These are phyloP conservation scores for Spathaspora passalidarum DNA, from an alignment of 805 yeast species.

Conservation along the genomic window DNA sequence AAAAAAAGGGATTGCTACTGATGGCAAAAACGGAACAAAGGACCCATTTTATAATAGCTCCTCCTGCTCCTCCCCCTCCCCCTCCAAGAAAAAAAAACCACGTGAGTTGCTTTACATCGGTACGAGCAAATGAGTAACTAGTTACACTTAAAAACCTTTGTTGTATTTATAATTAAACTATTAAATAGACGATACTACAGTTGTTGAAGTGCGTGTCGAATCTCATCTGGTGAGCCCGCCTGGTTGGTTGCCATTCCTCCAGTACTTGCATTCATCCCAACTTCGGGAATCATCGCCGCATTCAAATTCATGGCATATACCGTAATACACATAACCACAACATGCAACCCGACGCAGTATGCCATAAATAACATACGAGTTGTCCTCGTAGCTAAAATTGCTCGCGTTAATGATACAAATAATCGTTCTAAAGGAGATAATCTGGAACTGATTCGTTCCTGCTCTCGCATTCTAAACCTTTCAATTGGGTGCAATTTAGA, in stretches of 20 bases:
- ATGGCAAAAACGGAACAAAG: background rate
- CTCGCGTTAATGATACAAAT: constrained; percentile 68
- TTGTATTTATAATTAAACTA: background rate
- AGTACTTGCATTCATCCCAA: constrained; percentile 37
- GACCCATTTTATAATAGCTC: too few species aligned
- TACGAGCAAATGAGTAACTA: too few species aligned
- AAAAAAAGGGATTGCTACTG: too few species aligned
- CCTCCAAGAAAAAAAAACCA: too few species aligned
- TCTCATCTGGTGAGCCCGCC: constrained; percentile 11
- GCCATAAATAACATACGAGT: constrained; percentile 70
- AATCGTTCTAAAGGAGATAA: constrained; percentile 77
- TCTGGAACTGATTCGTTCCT: constrained; percentile 67
- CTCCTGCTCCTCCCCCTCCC: too few species aligned
- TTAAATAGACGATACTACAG: background rate
- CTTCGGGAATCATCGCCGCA: constrained; percentile 44
- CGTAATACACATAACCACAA: constrained; percentile 63
- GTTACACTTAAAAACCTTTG: too few species aligned
- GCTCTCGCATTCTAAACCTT: constrained; percentile 73
- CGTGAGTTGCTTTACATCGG: too few species aligned
- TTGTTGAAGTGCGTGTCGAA: constrained; percentile 1
- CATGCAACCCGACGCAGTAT: constrained; percentile 75
- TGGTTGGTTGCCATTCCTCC: constrained; percentile 33
- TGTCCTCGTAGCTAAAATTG: constrained; percentile 69
- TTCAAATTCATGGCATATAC: constrained; percentile 49
- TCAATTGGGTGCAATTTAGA: constrained; percentile 80